A percentile compares a stretch with the other conserved stretches of the same genome.
These are phyloP conservation scores for Ceratocystis lukuohia DNA, from an alignment of 2,329 filamentous ascomycete species.

Conservation along the genomic window DNA sequence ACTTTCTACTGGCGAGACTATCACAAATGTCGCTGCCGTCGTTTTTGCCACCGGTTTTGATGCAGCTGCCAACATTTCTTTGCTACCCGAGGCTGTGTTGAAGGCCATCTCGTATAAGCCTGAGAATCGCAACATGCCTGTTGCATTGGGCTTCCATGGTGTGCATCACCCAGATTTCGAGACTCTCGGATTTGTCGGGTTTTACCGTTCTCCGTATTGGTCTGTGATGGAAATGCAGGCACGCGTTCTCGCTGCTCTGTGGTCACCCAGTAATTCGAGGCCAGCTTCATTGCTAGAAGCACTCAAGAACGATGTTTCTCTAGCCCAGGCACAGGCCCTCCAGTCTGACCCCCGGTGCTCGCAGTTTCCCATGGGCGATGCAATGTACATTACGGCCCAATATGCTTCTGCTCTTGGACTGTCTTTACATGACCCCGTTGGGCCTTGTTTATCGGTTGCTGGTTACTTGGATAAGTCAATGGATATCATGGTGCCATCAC, in stretches of 20 bases:
- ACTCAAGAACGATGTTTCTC: slow-evolving; percentile 30
- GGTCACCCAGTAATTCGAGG: slow-evolving; percentile 30
- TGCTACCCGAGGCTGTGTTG: slow-evolving; percentile 45
- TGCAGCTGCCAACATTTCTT: slow-evolving; percentile 48
- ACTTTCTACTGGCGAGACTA: slow-evolving; percentile 24
- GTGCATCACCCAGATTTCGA: slow-evolving; percentile 48
- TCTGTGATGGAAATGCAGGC: slow-evolving; percentile 80
- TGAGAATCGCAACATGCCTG: slow-evolving; percentile 40
- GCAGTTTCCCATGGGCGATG: slow-evolving; percentile 78
- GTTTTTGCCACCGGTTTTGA: slow-evolving; percentile 67
- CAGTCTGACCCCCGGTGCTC: slow-evolving; percentile 39
- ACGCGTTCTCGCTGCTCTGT: slow-evolving; percentile 49
- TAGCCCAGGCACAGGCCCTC: slow-evolving; percentile 36
- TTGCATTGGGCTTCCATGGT: slow-evolving; percentile 55
- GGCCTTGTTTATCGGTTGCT: slow-evolving; percentile 28
- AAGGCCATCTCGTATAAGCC: slow-evolving; percentile 44
- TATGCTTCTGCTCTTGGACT: slow-evolving; percentile 48
- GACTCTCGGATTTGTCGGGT: slow-evolving; percentile 64
- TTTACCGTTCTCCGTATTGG: slow-evolving; percentile 78
- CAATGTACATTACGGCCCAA: slow-evolving; percentile 60
- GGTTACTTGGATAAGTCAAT: slow-evolving; percentile 33
- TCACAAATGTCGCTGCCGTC: slow-evolving; percentile 50
- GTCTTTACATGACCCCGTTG: slow-evolving; percentile 25
- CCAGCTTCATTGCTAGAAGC: slow-evolving; percentile 18
- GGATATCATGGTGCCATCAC: slow-evolving; percentile 43